Evolutionary conservation across 2,329 filamentous ascomycete genomes (phyloP).

Genomic region (Aspergillus jensenii): DNA sequence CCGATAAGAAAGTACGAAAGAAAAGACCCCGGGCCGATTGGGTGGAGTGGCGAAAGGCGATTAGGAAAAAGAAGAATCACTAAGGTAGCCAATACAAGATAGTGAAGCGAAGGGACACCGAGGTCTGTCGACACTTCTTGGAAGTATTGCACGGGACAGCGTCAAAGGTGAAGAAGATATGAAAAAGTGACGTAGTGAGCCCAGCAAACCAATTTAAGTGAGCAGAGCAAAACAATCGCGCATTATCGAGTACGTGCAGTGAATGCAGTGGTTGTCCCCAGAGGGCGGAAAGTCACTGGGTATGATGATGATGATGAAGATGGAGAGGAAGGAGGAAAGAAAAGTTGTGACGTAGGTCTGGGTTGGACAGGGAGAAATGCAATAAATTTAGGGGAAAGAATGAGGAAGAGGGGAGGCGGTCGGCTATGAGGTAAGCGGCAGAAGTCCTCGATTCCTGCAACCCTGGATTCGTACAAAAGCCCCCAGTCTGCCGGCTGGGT

Average conservation of each 20-base stretch:
- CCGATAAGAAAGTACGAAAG: conserved; percentile 24
- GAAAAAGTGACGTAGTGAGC: conserved; percentile 32
- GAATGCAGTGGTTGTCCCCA: conserved; percentile 5
- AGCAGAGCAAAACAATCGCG: conserved; percentile 15
- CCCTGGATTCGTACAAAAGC: conserved; percentile 24
- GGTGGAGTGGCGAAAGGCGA: conserved; percentile 16
- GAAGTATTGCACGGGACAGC: not conserved
- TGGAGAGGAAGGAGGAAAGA: conserved; percentile 25
- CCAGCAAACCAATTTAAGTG: conserved; percentile 29
- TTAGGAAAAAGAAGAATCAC: conserved; percentile 15
- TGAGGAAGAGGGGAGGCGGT: conserved; percentile 26
- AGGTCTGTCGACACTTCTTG: conserved; percentile 1
- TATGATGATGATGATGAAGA: conserved; percentile 9
- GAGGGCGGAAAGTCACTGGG: conserved; percentile 8
- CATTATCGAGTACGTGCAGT: conserved; percentile 10
- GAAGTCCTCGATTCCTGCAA: conserved; percentile 21
- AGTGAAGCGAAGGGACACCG: not conserved
- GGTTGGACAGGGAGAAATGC: conserved; percentile 28
- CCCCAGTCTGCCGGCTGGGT: conserved; percentile 16
- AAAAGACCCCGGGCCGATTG: conserved; percentile 11
- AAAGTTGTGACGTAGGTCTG: conserved; percentile 40
- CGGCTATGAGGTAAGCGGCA: conserved; percentile 24
- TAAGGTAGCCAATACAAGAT: conserved; percentile 16
- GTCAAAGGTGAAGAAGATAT: not conserved
- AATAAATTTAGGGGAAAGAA: conserved; percentile 26